Conservation (phyloP, 441 rosid species). For the Isatis lusitanica region DNA sequence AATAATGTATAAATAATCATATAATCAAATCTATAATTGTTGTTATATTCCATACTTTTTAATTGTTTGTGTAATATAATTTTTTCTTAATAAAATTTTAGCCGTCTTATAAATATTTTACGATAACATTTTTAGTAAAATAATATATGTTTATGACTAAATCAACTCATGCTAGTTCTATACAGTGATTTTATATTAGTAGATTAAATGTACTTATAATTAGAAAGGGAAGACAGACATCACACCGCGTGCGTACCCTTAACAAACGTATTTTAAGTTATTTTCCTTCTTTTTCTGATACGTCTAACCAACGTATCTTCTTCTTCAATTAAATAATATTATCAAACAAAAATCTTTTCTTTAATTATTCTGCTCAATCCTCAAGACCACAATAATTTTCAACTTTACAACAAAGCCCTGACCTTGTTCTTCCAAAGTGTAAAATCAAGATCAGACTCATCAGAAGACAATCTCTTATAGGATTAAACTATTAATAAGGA, state of each 20-base stretch:
- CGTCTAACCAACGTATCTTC: constrained; percentile 49
- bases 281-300: constrained; percentile 15
- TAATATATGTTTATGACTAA: too few relatives aligned
- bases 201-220: too few relatives aligned
- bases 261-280: background rate
- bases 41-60: too few relatives aligned
- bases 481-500: background rate
- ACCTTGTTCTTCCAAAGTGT: constrained; percentile 51
- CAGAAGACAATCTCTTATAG: background rate
- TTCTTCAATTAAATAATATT: constrained; percentile 8
- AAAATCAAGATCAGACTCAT: constrained; percentile 38
- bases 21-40: too few relatives aligned
- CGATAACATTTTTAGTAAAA: too few relatives aligned
- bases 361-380: constrained; percentile 15
- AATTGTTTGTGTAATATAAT: too few relatives aligned
- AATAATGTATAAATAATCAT: too few relatives aligned
- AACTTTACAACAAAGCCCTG: constrained; percentile 70
- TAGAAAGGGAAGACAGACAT: background rate
- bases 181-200: too few relatives aligned
- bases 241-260: constrained; percentile 33
- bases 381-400: constrained; percentile 42
- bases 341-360: background rate
- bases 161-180: too few relatives aligned
- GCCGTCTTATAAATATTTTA: too few relatives aligned
- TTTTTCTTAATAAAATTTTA: too few relatives aligned